These are phyloP conservation scores for Pichia sp. DNA, from an alignment of 1,139 yeast genomes.

Conservation along the genomic window DNA sequence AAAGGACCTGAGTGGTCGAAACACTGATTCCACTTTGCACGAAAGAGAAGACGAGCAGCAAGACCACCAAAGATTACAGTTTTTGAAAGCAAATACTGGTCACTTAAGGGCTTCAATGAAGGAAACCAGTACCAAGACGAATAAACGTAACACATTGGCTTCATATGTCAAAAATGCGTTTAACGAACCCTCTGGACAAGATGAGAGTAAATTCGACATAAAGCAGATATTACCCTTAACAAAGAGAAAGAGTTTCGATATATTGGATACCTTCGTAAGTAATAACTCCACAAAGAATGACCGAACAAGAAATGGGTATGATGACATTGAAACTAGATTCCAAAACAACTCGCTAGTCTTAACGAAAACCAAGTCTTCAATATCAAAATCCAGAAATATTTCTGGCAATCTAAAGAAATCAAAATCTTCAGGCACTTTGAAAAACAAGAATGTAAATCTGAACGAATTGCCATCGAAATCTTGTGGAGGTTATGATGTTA, in stretches of 20 bases:
- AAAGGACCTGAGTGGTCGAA: too few species aligned
- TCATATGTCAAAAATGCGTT: constrained; percentile 2
- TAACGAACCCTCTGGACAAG: constrained; percentile 1
- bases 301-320: too few species aligned
- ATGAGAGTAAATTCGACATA: not conserved
- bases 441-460: constrained; percentile 12
- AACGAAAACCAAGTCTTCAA: not conserved
- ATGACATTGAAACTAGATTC: not conserved
- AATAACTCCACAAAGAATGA: too few species aligned
- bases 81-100: too few species aligned
- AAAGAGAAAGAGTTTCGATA: too few species aligned
- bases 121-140: not conserved
- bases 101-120: constrained; percentile 24
- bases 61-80: too few species aligned
- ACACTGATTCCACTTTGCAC: too few species aligned
- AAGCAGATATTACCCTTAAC: not conserved
- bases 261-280: not conserved
- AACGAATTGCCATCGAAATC: constrained; percentile 23
- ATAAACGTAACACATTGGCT: constrained; percentile 7
- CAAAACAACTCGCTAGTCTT: not conserved
- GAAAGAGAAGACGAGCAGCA: too few species aligned
- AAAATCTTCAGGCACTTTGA: constrained; percentile 21
- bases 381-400: not conserved
- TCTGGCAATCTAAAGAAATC: constrained; percentile 8
- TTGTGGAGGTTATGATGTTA: constrained; percentile 34